A percentile compares a stretch with the other conserved stretches of the same genome.
Evolutionary conservation across 257 asterid species (phyloP).

Genomic region (Forsythia suspensa): DNA sequence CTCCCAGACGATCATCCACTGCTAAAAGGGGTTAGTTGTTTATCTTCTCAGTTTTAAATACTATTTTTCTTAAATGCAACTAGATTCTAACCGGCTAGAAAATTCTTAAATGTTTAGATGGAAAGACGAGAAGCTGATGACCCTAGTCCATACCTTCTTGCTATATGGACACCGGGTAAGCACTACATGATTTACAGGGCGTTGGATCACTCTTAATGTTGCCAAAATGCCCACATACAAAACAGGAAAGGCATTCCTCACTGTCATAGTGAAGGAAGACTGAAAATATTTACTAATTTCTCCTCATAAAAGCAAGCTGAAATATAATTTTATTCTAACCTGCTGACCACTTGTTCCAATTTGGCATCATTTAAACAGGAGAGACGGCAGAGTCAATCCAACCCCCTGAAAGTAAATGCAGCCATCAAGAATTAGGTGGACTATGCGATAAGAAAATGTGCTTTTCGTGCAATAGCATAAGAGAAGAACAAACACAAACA

Average conservation of each 20-base stretch:
- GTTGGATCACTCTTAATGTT: background rate
- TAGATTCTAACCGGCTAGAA: constrained; percentile 29
- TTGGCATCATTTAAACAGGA: constrained; percentile 50
- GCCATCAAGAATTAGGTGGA: constrained; percentile 44
- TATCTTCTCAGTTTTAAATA: constrained; percentile 29
- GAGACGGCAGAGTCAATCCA: constrained; percentile 74
- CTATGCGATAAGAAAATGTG: constrained; percentile 68
- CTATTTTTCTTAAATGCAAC: constrained; percentile 6
- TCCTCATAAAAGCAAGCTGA: background rate
- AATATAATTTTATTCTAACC: background rate
- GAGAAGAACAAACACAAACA: constrained; percentile 70
- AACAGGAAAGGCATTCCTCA: background rate
- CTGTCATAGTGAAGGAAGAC: background rate
- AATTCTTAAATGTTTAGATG: constrained; percentile 47
- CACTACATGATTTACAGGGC: background rate
- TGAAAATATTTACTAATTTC: background rate
- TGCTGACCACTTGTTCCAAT: constrained; percentile 11
- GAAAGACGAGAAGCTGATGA: constrained; percentile 93
- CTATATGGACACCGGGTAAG: constrained; percentile 97
- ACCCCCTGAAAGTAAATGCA: constrained; percentile 65
- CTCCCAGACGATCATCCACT: constrained; percentile 86
- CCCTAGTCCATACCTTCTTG: constrained; percentile 95
- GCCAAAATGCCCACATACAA: background rate
- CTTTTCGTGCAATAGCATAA: constrained; percentile 57
- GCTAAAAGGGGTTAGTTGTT: constrained; percentile 62